Conservation (phyloP, 225 moss, liverwort and hornwort genomes). For the Climacium dendroides region DNA sequence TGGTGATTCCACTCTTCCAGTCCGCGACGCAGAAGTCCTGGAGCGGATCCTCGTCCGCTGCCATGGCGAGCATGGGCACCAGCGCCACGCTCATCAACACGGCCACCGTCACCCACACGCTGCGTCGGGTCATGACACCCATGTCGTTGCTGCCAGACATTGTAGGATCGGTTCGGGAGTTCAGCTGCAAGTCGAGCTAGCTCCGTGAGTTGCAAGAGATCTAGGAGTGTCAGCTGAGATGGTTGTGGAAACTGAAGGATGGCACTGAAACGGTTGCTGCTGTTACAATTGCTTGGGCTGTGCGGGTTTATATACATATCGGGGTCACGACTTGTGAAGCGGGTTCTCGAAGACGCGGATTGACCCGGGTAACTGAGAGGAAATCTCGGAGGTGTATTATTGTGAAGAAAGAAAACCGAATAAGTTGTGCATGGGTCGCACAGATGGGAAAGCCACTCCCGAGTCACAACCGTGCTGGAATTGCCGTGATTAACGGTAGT, state of each 20-base stretch:
- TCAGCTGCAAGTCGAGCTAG: not conserved
- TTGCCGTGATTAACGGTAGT: not conserved
- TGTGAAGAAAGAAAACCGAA: not conserved
- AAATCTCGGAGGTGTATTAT: not conserved
- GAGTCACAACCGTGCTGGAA: too few relatives aligned
- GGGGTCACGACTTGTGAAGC: not conserved
- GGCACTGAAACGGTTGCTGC: too few relatives aligned
- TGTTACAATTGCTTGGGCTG: not conserved
- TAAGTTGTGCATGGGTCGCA: not conserved
- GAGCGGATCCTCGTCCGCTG: not conserved
- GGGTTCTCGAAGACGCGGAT: not conserved
- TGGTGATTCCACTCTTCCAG: not conserved
- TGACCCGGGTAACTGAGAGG: too few relatives aligned
- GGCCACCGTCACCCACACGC: not conserved
- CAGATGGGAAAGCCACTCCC: not conserved
- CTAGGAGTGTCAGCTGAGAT: not conserved
- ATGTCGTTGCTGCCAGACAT: too few relatives aligned
- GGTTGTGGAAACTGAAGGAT: not conserved
- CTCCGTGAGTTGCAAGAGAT: not conserved
- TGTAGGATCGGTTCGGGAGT: not conserved
- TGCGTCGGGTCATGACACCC: not conserved
- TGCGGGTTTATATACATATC: not conserved
- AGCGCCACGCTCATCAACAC: not conserved
- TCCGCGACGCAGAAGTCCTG: not conserved
- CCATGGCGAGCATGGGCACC: not conserved